Evolutionary conservation across 108 stramenopile genomes (phyloP), one percentile per base, ranked within the genome.

Genomic region (Nitzschia sp.): DNA sequence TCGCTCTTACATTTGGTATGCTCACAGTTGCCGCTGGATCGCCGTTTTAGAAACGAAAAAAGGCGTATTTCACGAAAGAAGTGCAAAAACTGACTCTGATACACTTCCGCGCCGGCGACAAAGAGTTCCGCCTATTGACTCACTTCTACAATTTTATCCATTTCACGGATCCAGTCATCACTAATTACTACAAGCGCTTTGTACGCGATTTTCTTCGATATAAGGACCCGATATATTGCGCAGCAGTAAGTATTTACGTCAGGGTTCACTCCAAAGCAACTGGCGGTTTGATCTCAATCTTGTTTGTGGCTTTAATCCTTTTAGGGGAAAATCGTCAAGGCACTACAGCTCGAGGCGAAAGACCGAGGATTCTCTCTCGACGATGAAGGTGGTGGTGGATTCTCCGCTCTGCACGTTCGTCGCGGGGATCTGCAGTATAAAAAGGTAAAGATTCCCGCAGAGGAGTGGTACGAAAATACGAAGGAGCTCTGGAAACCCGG

Each of bases 371-470:
- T 84, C 54, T 29, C 9, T 9, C 26, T 72, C 26, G 86, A 92
- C 61, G 85, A 76, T 59, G 85, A 91, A 70, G 86, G 85, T 15
- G 71, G 54, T 49, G 88, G 89, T 1, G 76, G 71, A 6, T 97
- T 76, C 69, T 87, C 88, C 1, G 73, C 94, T 11, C 62, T 97
- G 79, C 96, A 97, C 66, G 75, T 95, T 55, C 80, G 96, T 2
- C 76, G 96, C 9, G 96, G 96, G 4, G 96, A 97, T 56, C 92
- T 90, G 63, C 91, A 92, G 47, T 92, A 88, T 77, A 86, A 91
- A 61, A 89, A 89, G 38, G 82, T 82, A 2, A 88, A 85, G 48
- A 71, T 96, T 36, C 64, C 84, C 11, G 93, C 90, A 0, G 77
- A 86, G 27, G 85, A 86, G 46, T 87, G 87, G 84, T 88, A 91